Evolutionary conservation across 2,329 filamentous ascomycete species (phyloP).

Genomic region (Penicillium digitatum): DNA sequence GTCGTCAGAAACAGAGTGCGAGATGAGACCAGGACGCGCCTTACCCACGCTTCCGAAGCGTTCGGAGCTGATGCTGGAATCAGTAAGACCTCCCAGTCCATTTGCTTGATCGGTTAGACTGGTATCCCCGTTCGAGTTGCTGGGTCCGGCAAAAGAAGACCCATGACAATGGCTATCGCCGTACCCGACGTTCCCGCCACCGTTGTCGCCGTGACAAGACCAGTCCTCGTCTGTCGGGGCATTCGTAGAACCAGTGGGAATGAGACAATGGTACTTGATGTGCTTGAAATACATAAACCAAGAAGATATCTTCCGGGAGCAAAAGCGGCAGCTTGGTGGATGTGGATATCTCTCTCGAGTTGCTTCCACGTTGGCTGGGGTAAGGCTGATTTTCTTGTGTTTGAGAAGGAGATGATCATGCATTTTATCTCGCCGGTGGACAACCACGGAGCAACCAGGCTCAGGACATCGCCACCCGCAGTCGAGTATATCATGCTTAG

Average conservation of each 20-base stretch:
- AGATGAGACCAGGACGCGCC: neutral
- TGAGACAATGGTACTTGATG: neutral
- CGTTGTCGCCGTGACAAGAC: neutral
- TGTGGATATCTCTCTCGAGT: neutral
- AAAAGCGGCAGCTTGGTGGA: neutral
- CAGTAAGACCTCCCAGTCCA: too few relatives aligned
- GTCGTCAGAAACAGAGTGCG: neutral
- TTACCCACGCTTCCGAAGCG: neutral
- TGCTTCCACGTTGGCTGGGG: neutral
- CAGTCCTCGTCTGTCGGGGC: neutral
- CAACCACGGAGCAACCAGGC: fast-evolving
- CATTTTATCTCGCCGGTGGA: neutral
- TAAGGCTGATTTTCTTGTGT: neutral
- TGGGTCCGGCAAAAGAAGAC: neutral
- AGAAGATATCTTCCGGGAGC: neutral
- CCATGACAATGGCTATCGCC: neutral
- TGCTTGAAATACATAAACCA: neutral
- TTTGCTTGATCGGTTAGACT: neutral
- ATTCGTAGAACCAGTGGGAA: neutral
- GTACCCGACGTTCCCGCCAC: neutral
- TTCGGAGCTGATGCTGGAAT: too few relatives aligned
- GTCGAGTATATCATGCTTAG: neutral
- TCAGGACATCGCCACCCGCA: neutral
- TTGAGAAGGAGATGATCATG: neutral
- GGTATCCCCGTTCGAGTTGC: neutral